Evolutionary conservation across 2,329 filamentous ascomycete genomes (phyloP).

Genomic region (Fonsecaea nubica): DNA sequence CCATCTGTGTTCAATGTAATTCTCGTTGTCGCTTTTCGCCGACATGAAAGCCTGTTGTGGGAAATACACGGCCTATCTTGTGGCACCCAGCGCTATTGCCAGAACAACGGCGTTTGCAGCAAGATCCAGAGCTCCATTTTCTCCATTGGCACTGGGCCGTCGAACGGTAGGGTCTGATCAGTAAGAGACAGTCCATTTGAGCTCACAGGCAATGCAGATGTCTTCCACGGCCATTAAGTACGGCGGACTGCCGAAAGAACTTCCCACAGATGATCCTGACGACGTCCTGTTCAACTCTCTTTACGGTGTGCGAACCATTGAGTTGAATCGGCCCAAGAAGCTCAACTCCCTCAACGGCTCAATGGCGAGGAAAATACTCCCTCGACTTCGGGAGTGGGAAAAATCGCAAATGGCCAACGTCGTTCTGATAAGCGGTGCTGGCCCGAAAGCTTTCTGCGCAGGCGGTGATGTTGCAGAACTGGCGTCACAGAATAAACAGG

Average conservation of each 20-base stretch:
- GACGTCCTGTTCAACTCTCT: constrained; percentile 91
- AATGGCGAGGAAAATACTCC: constrained; percentile 94
- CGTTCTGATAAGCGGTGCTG: constrained; percentile 87
- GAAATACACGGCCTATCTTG: constrained; percentile 36
- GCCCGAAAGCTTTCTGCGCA: constrained; percentile 84
- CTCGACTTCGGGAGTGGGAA: constrained; percentile 88
- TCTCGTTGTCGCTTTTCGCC: constrained; percentile 8
- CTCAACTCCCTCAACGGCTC: constrained; percentile 91
- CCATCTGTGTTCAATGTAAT: constrained; percentile 10
- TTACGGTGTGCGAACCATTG: constrained; percentile 88
- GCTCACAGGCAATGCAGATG: constrained; percentile 49
- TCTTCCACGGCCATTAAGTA: constrained; percentile 42
- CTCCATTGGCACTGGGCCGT: constrained; percentile 19
- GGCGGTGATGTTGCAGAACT: constrained; percentile 88
- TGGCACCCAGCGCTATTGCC: constrained; percentile 25
- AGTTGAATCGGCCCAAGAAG: constrained; percentile 92
- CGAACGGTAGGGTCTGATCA: constrained; percentile 23
- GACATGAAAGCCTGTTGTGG: constrained; percentile 40
- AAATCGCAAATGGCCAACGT: constrained; percentile 95
- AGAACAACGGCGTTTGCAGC: constrained; percentile 21
- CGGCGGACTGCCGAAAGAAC: constrained; percentile 55
- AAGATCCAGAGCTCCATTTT: constrained; percentile 24
- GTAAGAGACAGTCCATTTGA: background rate
- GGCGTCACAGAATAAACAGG: constrained; percentile 72
- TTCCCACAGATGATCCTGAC: constrained; percentile 74